phyloP scores from a whole-genome alignment of 306 rosid genomes.

The Trichosanthes truncata region DNA sequence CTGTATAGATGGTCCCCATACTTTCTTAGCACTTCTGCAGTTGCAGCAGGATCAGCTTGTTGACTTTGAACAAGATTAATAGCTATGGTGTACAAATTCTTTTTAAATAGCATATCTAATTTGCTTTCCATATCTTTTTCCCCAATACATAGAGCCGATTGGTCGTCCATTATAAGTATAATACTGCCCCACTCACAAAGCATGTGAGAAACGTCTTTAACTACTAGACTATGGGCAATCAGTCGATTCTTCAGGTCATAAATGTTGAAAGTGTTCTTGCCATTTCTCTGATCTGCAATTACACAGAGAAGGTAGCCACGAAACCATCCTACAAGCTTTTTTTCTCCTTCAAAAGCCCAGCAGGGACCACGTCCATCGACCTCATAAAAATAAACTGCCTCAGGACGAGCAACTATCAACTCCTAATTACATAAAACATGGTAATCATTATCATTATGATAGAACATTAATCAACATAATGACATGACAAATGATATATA shows the following conservation, averaged over 20 bases:
- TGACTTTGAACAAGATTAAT: conserved; percentile 95
- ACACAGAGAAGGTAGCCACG: conserved; percentile 94
- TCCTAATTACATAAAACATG: conserved; percentile 42
- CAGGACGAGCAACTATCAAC: conserved; percentile 85
- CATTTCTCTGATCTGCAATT: conserved; percentile 84
- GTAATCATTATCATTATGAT: conserved; percentile 14
- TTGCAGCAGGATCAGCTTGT: conserved; percentile 97
- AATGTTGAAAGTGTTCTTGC: conserved; percentile 68
- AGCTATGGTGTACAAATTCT: conserved; percentile 83
- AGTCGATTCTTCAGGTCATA: conserved; percentile 89
- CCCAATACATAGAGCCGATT: conserved; percentile 80
- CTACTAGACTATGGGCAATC: conserved; percentile 74
- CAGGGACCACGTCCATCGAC: conserved; percentile 99
- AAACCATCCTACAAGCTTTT: conserved; percentile 89
- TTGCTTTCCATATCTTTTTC: conserved; percentile 99
- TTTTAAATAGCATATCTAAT: conserved; percentile 93
- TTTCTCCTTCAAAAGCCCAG: conserved; percentile 99
- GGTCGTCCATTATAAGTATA: conserved; percentile 78
- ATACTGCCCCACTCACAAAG: conserved; percentile 97
- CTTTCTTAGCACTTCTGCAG: conserved; percentile 93
- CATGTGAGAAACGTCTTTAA: conserved; percentile 89
- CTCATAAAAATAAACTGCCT: conserved; percentile 94
- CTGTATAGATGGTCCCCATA: conserved; percentile 89
- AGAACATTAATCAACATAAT: conserved; percentile 4
- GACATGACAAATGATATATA: not conserved